Conservation (phyloP, 2,329 filamentous ascomycete genomes). For the Ilyonectria robusta region DNA sequence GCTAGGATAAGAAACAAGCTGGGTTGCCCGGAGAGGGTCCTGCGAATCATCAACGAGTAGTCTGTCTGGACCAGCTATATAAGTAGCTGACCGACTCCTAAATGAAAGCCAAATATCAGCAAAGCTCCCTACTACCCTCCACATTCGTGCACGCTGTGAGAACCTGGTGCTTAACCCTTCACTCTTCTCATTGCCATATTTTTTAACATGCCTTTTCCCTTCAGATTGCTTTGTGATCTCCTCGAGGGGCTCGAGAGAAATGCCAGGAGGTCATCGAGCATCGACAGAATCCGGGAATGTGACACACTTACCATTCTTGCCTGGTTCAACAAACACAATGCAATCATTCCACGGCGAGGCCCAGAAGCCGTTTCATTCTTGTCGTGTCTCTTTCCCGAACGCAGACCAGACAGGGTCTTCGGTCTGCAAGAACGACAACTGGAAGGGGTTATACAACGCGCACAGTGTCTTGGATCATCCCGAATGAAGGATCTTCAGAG, state of each 20-base stretch:
- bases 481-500: conserved; percentile 70
- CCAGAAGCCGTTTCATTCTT: conserved; percentile 67
- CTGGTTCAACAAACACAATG: conserved; percentile 79
- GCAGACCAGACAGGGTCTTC: conserved; percentile 80
- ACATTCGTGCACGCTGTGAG: background rate
- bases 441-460: conserved; percentile 73
- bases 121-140: conserved; percentile 16
- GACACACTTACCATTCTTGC: conserved; percentile 56
- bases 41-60: background rate
- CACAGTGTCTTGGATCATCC: conserved; percentile 70
- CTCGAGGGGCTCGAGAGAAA: background rate
- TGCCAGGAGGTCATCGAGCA: background rate
- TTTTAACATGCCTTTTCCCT: background rate
- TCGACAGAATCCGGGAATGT: conserved; percentile 34
- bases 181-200: background rate
- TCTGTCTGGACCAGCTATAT: conserved; percentile 5
- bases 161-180: background rate
- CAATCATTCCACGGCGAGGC: conserved; percentile 66
- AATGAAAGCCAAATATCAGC: conserved; percentile 11
- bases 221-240: background rate
- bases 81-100: conserved; percentile 9
- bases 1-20: background rate
- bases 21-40: too few species aligned
- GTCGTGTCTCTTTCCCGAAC: conserved; percentile 79
- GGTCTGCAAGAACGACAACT: conserved; percentile 71